A percentile compares a stretch with the other conserved stretches of the same genome.
These are phyloP conservation scores for Pleurotus salmoneostramineus DNA, from an alignment of 768 basidiomycete species.

Conservation along the genomic window DNA sequence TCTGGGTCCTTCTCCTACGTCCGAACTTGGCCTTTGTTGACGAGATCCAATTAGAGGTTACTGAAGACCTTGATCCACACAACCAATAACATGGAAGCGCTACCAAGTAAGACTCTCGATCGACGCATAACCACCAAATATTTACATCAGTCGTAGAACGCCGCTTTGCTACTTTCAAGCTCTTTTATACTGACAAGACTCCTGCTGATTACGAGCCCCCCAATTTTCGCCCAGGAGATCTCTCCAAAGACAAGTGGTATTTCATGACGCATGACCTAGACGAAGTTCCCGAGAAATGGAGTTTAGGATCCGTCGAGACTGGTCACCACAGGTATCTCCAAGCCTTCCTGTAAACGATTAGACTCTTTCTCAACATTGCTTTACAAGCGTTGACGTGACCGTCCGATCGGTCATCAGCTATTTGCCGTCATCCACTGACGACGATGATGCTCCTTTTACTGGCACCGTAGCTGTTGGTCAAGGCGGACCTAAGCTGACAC, in stretches of 20 bases:
- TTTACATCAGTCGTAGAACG: conserved; percentile 42
- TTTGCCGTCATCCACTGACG: conserved; percentile 59
- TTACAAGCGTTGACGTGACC: conserved; percentile 64
- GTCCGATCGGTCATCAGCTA: conserved; percentile 72
- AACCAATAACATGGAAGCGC: conserved; percentile 74
- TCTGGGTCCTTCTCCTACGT: conserved; percentile 17
- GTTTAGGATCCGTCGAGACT: conserved; percentile 62
- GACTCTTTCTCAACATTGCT: no score
- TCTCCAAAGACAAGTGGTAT: conserved; percentile 71
- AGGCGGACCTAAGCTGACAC: conserved; percentile 35
- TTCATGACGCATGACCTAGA: conserved; percentile 73
- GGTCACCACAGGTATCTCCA: conserved; percentile 65
- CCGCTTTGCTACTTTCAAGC: conserved; percentile 85
- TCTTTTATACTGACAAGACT: conserved; percentile 78
- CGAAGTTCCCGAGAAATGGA: conserved; percentile 74
- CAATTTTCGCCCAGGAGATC: conserved; percentile 69
- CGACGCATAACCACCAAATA: not conserved
- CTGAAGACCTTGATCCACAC: conserved; percentile 75
- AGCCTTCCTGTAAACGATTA: no score
- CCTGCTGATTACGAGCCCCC: conserved; percentile 85
- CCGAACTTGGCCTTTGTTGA: not conserved
- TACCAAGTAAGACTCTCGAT: conserved; percentile 56
- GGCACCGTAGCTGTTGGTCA: conserved; percentile 37
- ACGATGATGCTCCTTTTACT: conserved; percentile 52
- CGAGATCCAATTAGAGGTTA: conserved; percentile 43